Base-by-base conservation (phyloP, 352 stramenopile genomes). In the Phytopythium montanum region DNA sequence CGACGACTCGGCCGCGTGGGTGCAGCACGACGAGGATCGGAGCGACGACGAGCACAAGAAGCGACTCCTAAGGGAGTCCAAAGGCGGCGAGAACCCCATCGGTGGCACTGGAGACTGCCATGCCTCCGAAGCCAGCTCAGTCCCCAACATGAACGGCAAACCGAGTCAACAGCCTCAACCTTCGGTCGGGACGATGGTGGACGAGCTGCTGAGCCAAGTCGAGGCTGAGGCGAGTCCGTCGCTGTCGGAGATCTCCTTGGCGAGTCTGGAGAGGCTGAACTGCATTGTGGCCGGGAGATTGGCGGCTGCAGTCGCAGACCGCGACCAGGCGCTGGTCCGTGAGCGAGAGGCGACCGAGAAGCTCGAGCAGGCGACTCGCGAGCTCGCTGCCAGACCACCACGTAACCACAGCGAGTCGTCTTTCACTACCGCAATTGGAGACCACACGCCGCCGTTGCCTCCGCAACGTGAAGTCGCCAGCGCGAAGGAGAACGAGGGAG, bases 1-100 rank as follows among this genome's bases (percentile, higher is more conserved):
- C 34, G 71, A 89, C 53, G 84, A 93, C 54, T 75, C 78, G 9
- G 79, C 84, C 1, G 67, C 76, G 16, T 93, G 84, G 84, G 84
- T 93, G 25, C 77, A 76, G 49, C 65, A 82, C n/a, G 79, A 92
- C 42, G 78, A 89, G 62, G 78, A 86, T 34, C 76, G 73, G 52
- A 61, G 54, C 18, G 75, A 88, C 59, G 71, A 88, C 31, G 69
- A 76, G 51, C 66, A 69, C 10, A 76, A 76, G 48, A 66, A 65
- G 69, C 61, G 62, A 39, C 64, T 62, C 49, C 61, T 73, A 6
- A 55, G 45, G 4, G 51, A 51, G 18, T 49, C 23, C 19, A 28
- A 42, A 33, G 25, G 31, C 28, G 46, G 45, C 12, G 14, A 14
- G 12, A 39, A 25, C 26, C 26, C 38, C 16, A 3, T 16, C 13